A percentile compares a stretch with the other conserved stretches of the same genome.
Evolutionary conservation across 305 asterid species (phyloP).

Genomic region (Salvia sclarea): DNA sequence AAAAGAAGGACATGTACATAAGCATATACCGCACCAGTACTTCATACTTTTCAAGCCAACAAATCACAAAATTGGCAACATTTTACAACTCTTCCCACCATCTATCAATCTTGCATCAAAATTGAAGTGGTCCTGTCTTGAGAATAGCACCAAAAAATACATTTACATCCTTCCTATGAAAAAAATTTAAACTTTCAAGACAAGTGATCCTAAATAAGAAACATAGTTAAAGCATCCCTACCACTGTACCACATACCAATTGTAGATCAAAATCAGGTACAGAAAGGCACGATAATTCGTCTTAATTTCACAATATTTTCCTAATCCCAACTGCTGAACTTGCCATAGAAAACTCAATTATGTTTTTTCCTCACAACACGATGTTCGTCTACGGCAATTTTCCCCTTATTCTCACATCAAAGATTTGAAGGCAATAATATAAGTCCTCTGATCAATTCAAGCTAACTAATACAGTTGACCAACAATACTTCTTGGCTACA

Average conservation of each 20-base stretch:
- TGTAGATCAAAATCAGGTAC: conserved; percentile 1
- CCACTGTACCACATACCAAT: not conserved
- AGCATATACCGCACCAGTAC: not conserved
- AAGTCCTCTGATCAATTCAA: conserved; percentile 8
- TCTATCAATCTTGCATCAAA: conserved; percentile 10
- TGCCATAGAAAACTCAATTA: not conserved
- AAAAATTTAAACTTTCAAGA: not conserved
- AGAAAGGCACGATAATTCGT: conserved; percentile 1
- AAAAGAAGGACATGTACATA: not conserved
- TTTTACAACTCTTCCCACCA: conserved; percentile 9
- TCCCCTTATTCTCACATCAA: not conserved
- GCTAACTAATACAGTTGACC: not conserved
- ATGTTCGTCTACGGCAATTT: not conserved
- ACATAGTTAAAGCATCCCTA: conserved; percentile 13
- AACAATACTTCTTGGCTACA: conserved; percentile 1
- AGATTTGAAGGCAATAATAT: not conserved
- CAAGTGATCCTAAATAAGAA: conserved; percentile 25
- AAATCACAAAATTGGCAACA: not conserved
- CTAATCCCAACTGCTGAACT: not conserved
- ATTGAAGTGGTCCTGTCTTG: conserved; percentile 16
- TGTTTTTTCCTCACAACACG: not conserved
- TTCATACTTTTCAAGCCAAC: not conserved
- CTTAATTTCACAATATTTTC: not conserved
- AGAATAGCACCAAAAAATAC: conserved; percentile 7
- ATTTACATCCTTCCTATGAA: not conserved